Conservation (phyloP, 2,329 filamentous ascomycete genomes). For the Neospermospora avenae region DNA sequence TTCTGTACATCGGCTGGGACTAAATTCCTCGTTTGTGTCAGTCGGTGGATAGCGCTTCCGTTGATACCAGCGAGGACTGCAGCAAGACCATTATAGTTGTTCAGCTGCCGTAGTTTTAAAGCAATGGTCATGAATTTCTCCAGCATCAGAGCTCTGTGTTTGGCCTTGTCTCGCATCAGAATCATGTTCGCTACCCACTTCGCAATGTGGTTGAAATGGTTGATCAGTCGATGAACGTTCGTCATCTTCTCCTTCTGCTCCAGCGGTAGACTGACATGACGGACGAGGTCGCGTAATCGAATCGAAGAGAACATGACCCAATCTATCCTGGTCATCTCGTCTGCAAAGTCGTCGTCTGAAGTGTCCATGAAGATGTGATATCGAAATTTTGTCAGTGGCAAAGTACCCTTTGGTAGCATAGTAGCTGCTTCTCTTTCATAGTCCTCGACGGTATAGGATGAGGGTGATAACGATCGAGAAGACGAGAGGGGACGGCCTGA, state of each 20-base stretch:
- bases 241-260: conserved; percentile 72
- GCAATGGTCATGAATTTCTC: conserved; percentile 96
- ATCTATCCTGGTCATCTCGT: conserved; percentile 91
- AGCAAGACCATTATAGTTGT: conserved; percentile 97
- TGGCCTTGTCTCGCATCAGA: conserved; percentile 88
- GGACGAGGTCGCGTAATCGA: conserved; percentile 85
- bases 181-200: conserved; percentile 82
- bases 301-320: conserved; percentile 99
- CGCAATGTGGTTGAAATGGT: conserved; percentile 84
- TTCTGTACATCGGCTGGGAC: conserved; percentile 71
- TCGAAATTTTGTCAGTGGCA: conserved; percentile 76
- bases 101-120: conserved; percentile 78
- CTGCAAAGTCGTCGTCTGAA: conserved; percentile 79
- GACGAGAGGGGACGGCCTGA: conserved; percentile 26
- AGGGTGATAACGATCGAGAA: conserved; percentile 25
- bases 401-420: conserved; percentile 65
- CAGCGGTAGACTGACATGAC: conserved; percentile 76
- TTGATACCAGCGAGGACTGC: conserved; percentile 92
- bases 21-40: conserved; percentile 74
- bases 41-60: conserved; percentile 78
- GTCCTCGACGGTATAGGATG: conserved; percentile 67
- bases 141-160: conserved; percentile 85
- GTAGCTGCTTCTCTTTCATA: conserved; percentile 75
- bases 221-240: conserved; percentile 92
- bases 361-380: conserved; percentile 90